phyloP scores from a whole-genome alignment of 75 land plant genomes.

The Azolla pinnata region DNA sequence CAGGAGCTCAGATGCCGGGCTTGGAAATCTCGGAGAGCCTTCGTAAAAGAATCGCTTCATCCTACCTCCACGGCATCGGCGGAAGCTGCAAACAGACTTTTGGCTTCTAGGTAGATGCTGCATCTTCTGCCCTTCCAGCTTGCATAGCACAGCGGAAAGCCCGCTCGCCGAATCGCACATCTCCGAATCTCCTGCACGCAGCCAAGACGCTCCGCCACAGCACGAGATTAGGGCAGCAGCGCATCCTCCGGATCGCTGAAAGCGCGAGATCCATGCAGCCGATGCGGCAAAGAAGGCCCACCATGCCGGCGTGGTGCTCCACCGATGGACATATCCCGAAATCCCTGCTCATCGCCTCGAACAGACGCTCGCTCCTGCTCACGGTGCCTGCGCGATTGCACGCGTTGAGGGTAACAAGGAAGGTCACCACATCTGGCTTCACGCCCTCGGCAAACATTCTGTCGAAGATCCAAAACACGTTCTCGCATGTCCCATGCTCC shows the following conservation, averaged over 20 bases:
- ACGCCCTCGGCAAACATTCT: conserved; percentile 22
- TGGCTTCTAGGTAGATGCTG: too few relatives aligned
- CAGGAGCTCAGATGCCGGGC: too few relatives aligned
- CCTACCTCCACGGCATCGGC: too few relatives aligned
- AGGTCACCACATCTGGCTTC: conserved; percentile 17
- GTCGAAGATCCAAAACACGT: conserved; percentile 41
- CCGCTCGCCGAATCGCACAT: background rate
- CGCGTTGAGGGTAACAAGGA: conserved; percentile 35
- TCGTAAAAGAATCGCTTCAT: too few relatives aligned
- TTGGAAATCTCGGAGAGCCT: too few relatives aligned
- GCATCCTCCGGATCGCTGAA: conserved; percentile 7
- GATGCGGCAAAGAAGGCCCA: conserved; percentile 12
- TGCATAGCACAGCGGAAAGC: too few relatives aligned
- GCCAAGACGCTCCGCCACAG: conserved; percentile 12
- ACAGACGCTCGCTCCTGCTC: conserved; percentile 31
- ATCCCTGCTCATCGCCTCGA: conserved; percentile 22
- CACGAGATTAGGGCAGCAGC: conserved; percentile 6
- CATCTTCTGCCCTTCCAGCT: too few relatives aligned
- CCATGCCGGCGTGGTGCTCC: conserved; percentile 16
- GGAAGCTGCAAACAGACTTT: too few relatives aligned
- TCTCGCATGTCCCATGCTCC: conserved; percentile 34
- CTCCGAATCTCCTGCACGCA: conserved; percentile 12
- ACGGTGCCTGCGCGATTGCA: conserved; percentile 40
- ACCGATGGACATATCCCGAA: conserved; percentile 17
- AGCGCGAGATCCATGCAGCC: conserved; percentile 13